Conservation (phyloP, 805 yeast species). For the Yarrowia keelungensis region DNA sequence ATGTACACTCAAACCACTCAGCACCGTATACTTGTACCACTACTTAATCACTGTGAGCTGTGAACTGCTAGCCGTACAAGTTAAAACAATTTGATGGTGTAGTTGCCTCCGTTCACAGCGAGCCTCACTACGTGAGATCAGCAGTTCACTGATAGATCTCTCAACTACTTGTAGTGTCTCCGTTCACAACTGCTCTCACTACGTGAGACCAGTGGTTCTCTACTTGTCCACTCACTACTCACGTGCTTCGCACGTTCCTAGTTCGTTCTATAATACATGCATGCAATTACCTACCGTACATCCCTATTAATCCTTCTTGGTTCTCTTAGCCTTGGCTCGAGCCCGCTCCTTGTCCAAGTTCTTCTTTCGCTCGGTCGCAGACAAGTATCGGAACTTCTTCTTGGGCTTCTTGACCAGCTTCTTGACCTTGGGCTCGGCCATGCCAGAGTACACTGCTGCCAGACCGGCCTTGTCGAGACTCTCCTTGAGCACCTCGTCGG, state of each 20-base stretch:
- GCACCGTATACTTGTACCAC: too few relatives aligned
- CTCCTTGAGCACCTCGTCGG: conserved; percentile 72
- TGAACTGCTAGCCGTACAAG: too few relatives aligned
- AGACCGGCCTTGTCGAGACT: conserved; percentile 81
- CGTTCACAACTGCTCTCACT: too few relatives aligned
- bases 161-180: too few relatives aligned
- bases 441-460: conserved; percentile 59
- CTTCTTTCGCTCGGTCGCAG: conserved; percentile 11
- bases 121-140: too few relatives aligned
- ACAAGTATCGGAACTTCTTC: conserved; percentile 38
- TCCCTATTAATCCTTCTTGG: conserved; percentile 14
- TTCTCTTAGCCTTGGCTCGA: conserved; percentile 31
- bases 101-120: too few relatives aligned
- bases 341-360: conserved; percentile 26
- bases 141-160: too few relatives aligned
- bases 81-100: too few relatives aligned
- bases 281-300: conserved; percentile 17
- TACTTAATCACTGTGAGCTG: too few relatives aligned
- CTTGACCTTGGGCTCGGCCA: conserved; percentile 33
- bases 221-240: neutral
- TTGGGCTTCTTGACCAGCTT: conserved; percentile 37
- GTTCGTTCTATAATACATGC: conserved; percentile 12
- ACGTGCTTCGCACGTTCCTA: neutral
- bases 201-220: too few relatives aligned
- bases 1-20: too few relatives aligned